Percentiles rank a stretch among this genome's conserved stretches.
Conservation (phyloP, 2,329 filamentous ascomycete genomes). For the Cladosporium sp. region DNA sequence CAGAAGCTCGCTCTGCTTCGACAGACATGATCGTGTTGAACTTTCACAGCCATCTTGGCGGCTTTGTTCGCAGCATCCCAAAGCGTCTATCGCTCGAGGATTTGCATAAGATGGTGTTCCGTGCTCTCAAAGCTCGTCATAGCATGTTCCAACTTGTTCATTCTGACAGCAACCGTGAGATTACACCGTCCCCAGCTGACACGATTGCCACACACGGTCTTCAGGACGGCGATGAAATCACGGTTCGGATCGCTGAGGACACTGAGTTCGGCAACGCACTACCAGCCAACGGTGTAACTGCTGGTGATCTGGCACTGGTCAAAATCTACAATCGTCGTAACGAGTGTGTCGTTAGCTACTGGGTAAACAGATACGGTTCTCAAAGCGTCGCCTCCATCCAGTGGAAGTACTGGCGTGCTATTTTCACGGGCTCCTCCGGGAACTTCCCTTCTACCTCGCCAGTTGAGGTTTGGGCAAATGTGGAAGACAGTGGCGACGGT, state of each 20-base stretch:
- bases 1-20: neutral
- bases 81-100: conserved; percentile 13
- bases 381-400: conserved; percentile 19
- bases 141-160: conserved; percentile 23
- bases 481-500: conserved; percentile 16
- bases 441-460: neutral
- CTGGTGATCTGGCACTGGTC: neutral
- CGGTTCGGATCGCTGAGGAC: neutral
- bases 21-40: neutral
- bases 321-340: neutral
- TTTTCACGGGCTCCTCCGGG: too few relatives aligned
- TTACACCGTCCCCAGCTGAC: neutral
- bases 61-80: neutral
- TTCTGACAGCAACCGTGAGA: conserved; percentile 3
- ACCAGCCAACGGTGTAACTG: neutral
- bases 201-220: neutral
- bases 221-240: neutral
- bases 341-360: conserved; percentile 21
- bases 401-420: conserved; percentile 26
- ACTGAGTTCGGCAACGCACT: neutral
- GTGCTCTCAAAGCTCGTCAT: conserved; percentile 25
- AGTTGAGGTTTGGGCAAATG: conserved; percentile 5
- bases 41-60: neutral
- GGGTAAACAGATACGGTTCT: conserved; percentile 20
- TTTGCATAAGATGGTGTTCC: conserved; percentile 28